Evolutionary conservation across 1,284 basidiomycete species (phyloP).

Genomic region (Coniferiporia sulphurascens): DNA sequence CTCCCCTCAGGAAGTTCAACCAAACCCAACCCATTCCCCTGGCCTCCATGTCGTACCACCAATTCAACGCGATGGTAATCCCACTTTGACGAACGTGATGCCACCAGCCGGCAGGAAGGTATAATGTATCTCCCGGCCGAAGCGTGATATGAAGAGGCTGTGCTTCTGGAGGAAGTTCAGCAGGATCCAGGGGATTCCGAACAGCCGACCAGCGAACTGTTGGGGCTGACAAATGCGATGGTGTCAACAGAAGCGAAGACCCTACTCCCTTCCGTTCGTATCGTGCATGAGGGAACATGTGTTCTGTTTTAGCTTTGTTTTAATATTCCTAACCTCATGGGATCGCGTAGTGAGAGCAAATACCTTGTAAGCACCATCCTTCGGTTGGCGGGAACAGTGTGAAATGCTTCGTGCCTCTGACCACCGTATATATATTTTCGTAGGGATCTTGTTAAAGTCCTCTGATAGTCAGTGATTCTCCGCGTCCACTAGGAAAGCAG

Average conservation of each 20-base stretch:
- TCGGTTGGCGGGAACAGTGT: slow-evolving; percentile 83
- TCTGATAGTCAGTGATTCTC: neutral
- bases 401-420: slow-evolving; percentile 81
- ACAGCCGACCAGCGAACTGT: slow-evolving; percentile 74
- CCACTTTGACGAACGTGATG: slow-evolving; percentile 74
- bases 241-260: slow-evolving; percentile 39
- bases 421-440: slow-evolving; percentile 87
- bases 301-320: slow-evolving; percentile 40
- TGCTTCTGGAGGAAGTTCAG: slow-evolving; percentile 43
- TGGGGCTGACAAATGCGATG: slow-evolving; percentile 36
- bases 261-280: slow-evolving; percentile 42
- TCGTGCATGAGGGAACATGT: slow-evolving; percentile 62
- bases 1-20: slow-evolving; percentile 55
- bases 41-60: slow-evolving; percentile 83
- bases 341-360: slow-evolving; percentile 20
- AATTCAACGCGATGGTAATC: slow-evolving; percentile 75
- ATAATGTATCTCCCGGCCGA: slow-evolving; percentile 73
- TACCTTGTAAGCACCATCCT: slow-evolving; percentile 77
- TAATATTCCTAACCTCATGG: neutral
- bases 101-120: slow-evolving; percentile 89
- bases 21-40: slow-evolving; percentile 64
- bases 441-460: slow-evolving; percentile 62
- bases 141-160: slow-evolving; percentile 65
- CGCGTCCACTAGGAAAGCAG: slow-evolving; percentile 16
- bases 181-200: slow-evolving; percentile 44